phyloP scores from a whole-genome alignment of 2,329 filamentous ascomycete species.

The Metarhizium brunneum region DNA sequence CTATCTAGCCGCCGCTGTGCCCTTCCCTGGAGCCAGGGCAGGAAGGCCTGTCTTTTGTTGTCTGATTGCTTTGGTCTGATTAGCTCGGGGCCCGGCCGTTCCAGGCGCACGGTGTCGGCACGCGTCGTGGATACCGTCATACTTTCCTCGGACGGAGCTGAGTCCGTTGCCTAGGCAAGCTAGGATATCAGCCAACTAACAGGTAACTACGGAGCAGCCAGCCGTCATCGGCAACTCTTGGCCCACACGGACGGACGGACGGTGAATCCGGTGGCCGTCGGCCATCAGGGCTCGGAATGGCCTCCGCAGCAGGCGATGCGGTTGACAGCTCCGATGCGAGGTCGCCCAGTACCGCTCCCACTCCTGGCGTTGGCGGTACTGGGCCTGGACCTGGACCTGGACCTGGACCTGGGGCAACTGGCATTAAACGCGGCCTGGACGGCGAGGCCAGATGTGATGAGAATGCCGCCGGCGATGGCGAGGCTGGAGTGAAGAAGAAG shows the following conservation, averaged over 20 bases:
- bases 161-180: too few species aligned
- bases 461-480: constrained; percentile 7
- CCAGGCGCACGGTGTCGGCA: background rate
- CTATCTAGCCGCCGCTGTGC: background rate
- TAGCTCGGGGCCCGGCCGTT: background rate
- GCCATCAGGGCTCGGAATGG: background rate
- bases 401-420: background rate
- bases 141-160: too few species aligned
- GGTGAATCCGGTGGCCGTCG: background rate
- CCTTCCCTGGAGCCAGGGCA: background rate
- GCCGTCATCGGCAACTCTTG: background rate
- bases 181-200: too few species aligned
- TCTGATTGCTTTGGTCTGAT: background rate
- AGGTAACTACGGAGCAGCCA: background rate
- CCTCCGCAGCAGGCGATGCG: background rate
- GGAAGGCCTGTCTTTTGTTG: background rate
- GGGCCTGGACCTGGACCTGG: background rate
- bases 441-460: background rate
- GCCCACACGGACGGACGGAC: background rate
- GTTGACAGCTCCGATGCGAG: constrained; percentile 2
- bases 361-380: background rate
- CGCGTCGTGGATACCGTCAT: background rate
- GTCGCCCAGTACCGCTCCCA: background rate
- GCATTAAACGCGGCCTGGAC: constrained; percentile 2
- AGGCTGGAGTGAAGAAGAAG: constrained; percentile 31